Evolutionary conservation across 768 basidiomycete species (phyloP).

Genomic region (Trametes punicea): DNA sequence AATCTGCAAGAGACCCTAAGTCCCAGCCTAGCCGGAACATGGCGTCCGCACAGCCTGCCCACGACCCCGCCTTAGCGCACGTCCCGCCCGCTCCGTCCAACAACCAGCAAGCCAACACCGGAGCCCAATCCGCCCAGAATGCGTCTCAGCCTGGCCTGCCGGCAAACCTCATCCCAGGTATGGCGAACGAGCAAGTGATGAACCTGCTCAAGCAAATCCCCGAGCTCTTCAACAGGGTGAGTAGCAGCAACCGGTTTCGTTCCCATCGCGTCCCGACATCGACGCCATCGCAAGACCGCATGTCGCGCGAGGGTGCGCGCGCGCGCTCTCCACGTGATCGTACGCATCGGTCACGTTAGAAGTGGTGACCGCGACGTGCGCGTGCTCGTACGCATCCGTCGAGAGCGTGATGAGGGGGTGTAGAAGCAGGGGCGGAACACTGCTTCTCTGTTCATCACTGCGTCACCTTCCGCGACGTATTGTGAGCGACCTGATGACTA

Average conservation of each 20-base stretch:
- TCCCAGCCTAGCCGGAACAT: slow-evolving; percentile 11
- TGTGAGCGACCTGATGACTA: neutral
- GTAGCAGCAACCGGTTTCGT: slow-evolving; percentile 4
- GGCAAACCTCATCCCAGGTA: slow-evolving; percentile 15
- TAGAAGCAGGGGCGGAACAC: neutral
- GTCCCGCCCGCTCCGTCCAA: neutral
- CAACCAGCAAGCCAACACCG: slow-evolving; percentile 19
- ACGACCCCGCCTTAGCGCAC: slow-evolving; percentile 22
- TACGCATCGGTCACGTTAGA: slow-evolving; percentile 23
- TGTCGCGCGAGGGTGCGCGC: slow-evolving; percentile 12
- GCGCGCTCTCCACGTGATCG: slow-evolving; percentile 25
- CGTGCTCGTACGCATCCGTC: slow-evolving; percentile 9
- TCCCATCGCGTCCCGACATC: slow-evolving; percentile 2
- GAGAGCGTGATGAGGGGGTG: neutral
- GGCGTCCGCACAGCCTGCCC: slow-evolving; percentile 22
- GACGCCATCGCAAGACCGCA: neutral
- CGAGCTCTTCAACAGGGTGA: slow-evolving; percentile 50
- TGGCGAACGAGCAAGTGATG: slow-evolving; percentile 58
- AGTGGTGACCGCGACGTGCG: slow-evolving; percentile 17
- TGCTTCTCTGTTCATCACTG: neutral
- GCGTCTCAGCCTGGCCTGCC: neutral
- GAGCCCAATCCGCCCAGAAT: slow-evolving; percentile 1
- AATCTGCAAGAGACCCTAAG: neutral
- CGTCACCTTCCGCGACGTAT: neutral
- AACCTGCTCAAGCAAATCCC: slow-evolving; percentile 56